Evolutionary conservation across 73 alveolate species (phyloP), one percentile per base, ranked within the genome.

Genomic region (Paramecium tetraurelia): DNA sequence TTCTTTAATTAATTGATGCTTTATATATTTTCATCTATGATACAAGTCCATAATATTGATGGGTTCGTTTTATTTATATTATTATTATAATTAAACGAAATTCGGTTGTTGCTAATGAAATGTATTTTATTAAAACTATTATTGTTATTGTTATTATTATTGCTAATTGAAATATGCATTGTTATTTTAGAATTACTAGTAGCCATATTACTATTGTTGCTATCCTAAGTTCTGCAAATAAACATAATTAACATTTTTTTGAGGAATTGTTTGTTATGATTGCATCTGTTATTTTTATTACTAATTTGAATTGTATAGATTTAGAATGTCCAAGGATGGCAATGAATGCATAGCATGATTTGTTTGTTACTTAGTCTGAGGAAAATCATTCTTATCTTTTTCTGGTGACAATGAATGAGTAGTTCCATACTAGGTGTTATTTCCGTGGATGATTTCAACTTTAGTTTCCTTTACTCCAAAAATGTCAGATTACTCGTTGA

Each of bases 361-460:
- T 11, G 22, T 12, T 31, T 2, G 9, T 63, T 63, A 63, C 11
- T 27, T 63, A 3, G 46, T 27, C 12, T 20, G 12, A 27, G 24
- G 24, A 7, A 63, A 63, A 27, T 63, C 84, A 7, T 3, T 24
- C 7, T 31, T 27, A 27, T 63, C 84, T 27, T 63, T 63, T 63
- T 63, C 84, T 63, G 84, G 84, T 21, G 84, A 63, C 31, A 63
- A 27, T 1, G 84, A 63, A 63, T 63, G 84, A 31, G 84, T 63
- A 3, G 84, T 63, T 63, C 84, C 84, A 63, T 22, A 16, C 12
- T 63, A 63, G 24, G 84, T 63, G 6, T 31, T 31, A 31, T 63
- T 63, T 22, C 48, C 84, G 31, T 63, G 46, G 24, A 53, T 2
- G n/a, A 53, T 53, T 53, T 53, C 69, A 53, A 53, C 21, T 53